Evolutionary conservation across 2,329 filamentous ascomycete genomes (phyloP), one percentile per base, ranked within the genome.

Genomic region (Endoconidiophora polonica): DNA sequence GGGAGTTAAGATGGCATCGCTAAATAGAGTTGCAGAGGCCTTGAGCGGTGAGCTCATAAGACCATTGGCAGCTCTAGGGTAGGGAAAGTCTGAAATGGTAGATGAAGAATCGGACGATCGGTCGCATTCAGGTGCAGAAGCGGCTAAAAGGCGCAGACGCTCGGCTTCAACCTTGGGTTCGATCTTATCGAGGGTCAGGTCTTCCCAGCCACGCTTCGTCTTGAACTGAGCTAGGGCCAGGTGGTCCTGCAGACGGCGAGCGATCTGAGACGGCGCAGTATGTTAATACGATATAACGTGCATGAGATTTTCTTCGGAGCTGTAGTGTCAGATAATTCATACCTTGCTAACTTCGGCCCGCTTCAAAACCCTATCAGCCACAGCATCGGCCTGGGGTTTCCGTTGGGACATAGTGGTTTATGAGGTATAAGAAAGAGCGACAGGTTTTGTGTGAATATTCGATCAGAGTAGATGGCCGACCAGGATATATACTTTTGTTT

Each of bases 201-300:
- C 85, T 66, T 95, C 83, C 81, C 87, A 93, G 63, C 88, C 88
- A 68, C 94, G 83, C 67, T 93, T 87, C 57, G 91, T 87, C 69
- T 96, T 96, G 75, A 95, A 91, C 66, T 93, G 91, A 62, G 91
- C 91, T 56, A 96, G 78, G 53, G 91, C 90, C 54, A 98, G 79
- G 56, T 90, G 86, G 69, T 94, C 87, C 68, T 96, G 87, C 50
- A 98, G 73, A 60, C 83, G 84, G 63, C 90, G 76, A 59, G 88
- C 91, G 70, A 98, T 94, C 91, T 96, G 62, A 50, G 24, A 16
- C 2, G 12, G 10, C 29, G 24, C 24, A 33, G 12, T n/a, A 12
- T 16, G 26, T 48, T 38, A 46, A 36, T 22, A 40, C 29, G 16
- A 20, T 6, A 52, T 22, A 29, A 5, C 4, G 14, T 45, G 29